Base-by-base conservation (phyloP, 495 filamentous ascomycete species). In the Corynascus novoguineensis region DNA sequence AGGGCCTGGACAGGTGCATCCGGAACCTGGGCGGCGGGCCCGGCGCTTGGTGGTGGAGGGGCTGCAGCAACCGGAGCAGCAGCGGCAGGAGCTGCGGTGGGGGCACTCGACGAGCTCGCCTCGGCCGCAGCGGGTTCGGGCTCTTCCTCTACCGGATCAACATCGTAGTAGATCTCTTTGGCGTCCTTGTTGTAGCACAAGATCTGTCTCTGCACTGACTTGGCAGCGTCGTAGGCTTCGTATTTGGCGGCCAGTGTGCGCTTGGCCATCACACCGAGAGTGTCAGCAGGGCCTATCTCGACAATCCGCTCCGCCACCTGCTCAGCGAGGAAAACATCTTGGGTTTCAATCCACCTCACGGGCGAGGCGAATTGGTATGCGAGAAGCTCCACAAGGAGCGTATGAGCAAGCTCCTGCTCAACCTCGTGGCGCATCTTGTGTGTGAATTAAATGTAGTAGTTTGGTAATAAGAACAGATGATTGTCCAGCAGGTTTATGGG, bases 161-260 rank as follows among this genome's bases (percentile, higher is more conserved):
- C 90, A 71, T 96, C 92, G 71, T 99, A 99, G 77, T 99, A 99
- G 61, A 99, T 99, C 70, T 97, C 93, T 70, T 96, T 97, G 10
- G 91, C 89, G 68, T 99, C 93, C 72, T 99, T 99, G 74, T 95
- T 97, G 79, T 97, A 99, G 78, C 93, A 97, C 38, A 97, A 83
- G 72, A 99, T 97, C 73, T 97, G 92, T 62, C 93, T 84, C 70
- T 97, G 91, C 17, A 96, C 84, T 0, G 91, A 96, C 64, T 90
- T 91, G 28, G 93, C 93, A 28, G 95, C 93, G 73, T 99, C 93
- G 70, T 96, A 96, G 57, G 93, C 92, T 81, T 99, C 95, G 74
- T 99, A 99, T 73, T 97, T 97, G 63, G 92, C 89, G 44, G 92
- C 90, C 32, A 99, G 80, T 29, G 93, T 99, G 59, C 93, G 82